A percentile compares a stretch with the other conserved stretches of the same genome.
Conservation (phyloP, 2,329 filamentous ascomycete genomes). For the Epicoccum nigrum region DNA sequence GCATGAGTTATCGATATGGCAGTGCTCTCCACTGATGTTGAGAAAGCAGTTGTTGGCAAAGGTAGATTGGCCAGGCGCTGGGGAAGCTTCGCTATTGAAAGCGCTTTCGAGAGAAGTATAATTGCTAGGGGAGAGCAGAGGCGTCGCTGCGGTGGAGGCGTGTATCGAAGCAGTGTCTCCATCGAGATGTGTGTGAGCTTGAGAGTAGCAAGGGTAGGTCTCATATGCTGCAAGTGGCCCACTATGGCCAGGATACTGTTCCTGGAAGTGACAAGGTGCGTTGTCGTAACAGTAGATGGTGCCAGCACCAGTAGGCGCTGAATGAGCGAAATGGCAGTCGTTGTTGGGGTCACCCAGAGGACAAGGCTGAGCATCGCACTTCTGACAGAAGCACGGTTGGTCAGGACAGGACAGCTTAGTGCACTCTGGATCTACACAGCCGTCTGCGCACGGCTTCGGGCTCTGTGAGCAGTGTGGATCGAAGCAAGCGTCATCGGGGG, state of each 20-base stretch:
- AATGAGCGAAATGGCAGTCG: conserved; percentile 43
- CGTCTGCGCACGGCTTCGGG: conserved; percentile 36
- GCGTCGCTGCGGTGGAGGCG: conserved; percentile 36
- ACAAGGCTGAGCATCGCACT: conserved; percentile 41
- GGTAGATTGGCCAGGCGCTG: conserved; percentile 23
- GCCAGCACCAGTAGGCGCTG: conserved; percentile 36
- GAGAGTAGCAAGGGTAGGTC: conserved; percentile 40
- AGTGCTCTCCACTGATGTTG: conserved; percentile 41
- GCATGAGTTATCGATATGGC: conserved; percentile 45
- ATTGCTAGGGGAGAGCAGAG: conserved; percentile 40
- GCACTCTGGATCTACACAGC: conserved; percentile 45
- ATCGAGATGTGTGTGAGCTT: conserved; percentile 26
- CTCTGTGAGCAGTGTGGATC: conserved; percentile 45
- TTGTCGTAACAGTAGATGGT: conserved; percentile 46
- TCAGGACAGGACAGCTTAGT: conserved; percentile 40
- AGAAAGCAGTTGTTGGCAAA: conserved; percentile 36
- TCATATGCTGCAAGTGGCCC: conserved; percentile 34
- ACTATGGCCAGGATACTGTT: conserved; percentile 32
- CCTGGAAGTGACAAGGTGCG: conserved; percentile 43
- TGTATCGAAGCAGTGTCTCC: conserved; percentile 28
- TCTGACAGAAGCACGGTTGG: conserved; percentile 43
- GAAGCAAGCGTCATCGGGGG: conserved; percentile 41
- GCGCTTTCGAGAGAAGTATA: conserved; percentile 41
- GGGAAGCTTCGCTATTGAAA: conserved; percentile 37
- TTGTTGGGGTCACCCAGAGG: conserved; percentile 38